A percentile compares a stretch with the other conserved stretches of the same genome.
Conservation (phyloP, 805 yeast genomes). For the Saccharomyces jurei region DNA sequence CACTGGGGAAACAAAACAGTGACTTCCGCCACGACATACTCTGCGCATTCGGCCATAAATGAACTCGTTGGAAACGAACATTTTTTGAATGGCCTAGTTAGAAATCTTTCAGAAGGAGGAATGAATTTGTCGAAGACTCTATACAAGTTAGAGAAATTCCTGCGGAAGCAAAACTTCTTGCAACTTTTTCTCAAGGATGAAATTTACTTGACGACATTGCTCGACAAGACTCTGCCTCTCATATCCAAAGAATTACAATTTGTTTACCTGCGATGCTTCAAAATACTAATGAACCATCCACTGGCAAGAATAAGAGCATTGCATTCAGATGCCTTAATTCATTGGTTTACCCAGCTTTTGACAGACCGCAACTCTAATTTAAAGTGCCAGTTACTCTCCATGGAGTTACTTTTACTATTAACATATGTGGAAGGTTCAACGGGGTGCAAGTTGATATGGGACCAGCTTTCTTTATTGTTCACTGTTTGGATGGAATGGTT, state of each 20-base stretch:
- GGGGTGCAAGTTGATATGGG: constrained; percentile 19
- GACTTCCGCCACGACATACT: not conserved
- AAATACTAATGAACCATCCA: constrained; percentile 18
- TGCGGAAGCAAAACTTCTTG: constrained; percentile 17
- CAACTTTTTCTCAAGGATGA: constrained; percentile 11
- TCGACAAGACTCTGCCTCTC: constrained; percentile 1
- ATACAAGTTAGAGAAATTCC: constrained; percentile 22
- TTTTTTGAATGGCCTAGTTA: not conserved
- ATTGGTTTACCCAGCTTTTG: constrained; percentile 13
- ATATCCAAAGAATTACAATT: constrained; percentile 7
- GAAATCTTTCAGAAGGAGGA: not conserved
- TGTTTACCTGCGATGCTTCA: constrained; percentile 24
- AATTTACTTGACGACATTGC: constrained; percentile 9
- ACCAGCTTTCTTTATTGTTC: not conserved
- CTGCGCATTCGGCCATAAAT: not conserved
- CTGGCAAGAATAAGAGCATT: constrained; percentile 13
- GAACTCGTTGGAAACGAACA: not conserved
- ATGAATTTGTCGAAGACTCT: constrained; percentile 8
- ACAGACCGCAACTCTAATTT: constrained; percentile 8
- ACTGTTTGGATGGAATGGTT: constrained; percentile 10
- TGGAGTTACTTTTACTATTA: constrained; percentile 19
- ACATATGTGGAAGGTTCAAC: constrained; percentile 22
- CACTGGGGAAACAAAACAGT: constrained; percentile 1
- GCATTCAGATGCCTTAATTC: constrained; percentile 7
- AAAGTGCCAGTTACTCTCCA: constrained; percentile 15